phyloP scores from a whole-genome alignment of 345 rosid genomes.

The Heritiera littoralis region DNA sequence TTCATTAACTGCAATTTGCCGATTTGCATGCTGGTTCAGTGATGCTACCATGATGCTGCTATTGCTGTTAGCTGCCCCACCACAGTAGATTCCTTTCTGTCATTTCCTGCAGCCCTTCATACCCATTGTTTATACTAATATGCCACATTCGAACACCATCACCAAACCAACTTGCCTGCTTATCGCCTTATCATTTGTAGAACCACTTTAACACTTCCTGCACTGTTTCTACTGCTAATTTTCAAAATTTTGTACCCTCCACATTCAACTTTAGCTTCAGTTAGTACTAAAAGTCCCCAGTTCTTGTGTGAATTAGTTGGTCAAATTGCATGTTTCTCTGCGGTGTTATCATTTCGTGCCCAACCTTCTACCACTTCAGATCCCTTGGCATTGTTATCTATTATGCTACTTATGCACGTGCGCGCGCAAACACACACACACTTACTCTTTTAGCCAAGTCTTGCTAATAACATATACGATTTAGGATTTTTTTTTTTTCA shows the following conservation, averaged over 20 bases:
- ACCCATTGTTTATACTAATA: background rate
- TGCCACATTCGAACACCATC: background rate
- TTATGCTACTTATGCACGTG: background rate
- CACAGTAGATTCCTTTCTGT: background rate
- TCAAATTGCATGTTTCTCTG: background rate
- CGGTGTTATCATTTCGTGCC: background rate
- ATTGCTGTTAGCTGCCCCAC: background rate
- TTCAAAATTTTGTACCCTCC: background rate
- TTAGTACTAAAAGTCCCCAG: background rate
- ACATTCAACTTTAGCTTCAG: background rate
- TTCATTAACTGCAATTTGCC: background rate
- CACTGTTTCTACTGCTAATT: background rate
- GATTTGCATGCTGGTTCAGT: background rate
- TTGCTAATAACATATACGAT: constrained; percentile 3
- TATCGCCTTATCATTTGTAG: background rate
- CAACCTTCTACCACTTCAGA: background rate
- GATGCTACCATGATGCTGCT: background rate
- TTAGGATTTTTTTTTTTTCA: constrained; percentile 1
- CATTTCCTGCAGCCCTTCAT: background rate
- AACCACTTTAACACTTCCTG: background rate
- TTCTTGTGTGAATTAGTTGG: background rate
- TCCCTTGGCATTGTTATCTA: background rate
- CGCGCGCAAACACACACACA: too few species aligned
- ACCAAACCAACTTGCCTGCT: background rate
- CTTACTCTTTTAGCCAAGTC: background rate